phyloP scores from a whole-genome alignment of 1,139 yeast genomes.

The Blastobotrys elegans region DNA sequence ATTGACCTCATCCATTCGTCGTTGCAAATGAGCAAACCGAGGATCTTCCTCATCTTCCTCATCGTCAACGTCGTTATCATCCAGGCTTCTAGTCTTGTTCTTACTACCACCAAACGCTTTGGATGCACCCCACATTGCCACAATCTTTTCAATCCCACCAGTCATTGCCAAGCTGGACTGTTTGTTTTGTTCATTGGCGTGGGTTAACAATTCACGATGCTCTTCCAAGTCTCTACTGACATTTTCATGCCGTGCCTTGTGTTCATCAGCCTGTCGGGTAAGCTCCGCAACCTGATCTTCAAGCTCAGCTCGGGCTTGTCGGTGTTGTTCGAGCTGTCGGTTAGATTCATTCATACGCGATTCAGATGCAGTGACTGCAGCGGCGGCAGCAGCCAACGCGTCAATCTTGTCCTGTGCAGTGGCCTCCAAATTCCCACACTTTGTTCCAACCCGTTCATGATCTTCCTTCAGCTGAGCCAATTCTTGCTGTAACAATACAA shows the following conservation, averaged over 20 bases:
- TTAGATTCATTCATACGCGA: slow-evolving; percentile 22
- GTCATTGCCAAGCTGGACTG: slow-evolving; percentile 26
- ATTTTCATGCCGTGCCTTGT: slow-evolving; percentile 17
- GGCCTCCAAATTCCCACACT: slow-evolving; percentile 22
- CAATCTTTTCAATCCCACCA: slow-evolving; percentile 26
- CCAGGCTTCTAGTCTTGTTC: slow-evolving; percentile 1
- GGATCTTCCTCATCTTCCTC: slow-evolving; percentile 21
- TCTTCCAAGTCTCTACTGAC: slow-evolving; percentile 21
- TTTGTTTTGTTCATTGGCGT: slow-evolving; percentile 23
- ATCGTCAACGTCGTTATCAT: slow-evolving; percentile 16
- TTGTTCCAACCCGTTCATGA: slow-evolving; percentile 19
- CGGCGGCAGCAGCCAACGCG: slow-evolving; percentile 29
- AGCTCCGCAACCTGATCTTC: slow-evolving; percentile 21
- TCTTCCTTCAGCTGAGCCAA: slow-evolving; percentile 19
- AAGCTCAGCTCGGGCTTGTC: slow-evolving; percentile 20
- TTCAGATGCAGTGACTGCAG: slow-evolving; percentile 30
- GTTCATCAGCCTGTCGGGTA: slow-evolving; percentile 21
- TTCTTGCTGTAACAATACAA: slow-evolving; percentile 26
- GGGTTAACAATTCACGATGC: slow-evolving; percentile 19
- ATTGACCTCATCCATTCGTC: slow-evolving; percentile 23
- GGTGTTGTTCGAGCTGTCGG: slow-evolving; percentile 23
- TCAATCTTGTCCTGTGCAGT: slow-evolving; percentile 27
- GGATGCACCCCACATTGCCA: slow-evolving; percentile 31
- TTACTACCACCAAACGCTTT: slow-evolving; percentile 19
- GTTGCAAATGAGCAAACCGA: slow-evolving; percentile 19